These are phyloP conservation scores for Zoysia pacifica DNA, from an alignment of 176 grass and related monocot genomes.

Conservation along the genomic window DNA sequence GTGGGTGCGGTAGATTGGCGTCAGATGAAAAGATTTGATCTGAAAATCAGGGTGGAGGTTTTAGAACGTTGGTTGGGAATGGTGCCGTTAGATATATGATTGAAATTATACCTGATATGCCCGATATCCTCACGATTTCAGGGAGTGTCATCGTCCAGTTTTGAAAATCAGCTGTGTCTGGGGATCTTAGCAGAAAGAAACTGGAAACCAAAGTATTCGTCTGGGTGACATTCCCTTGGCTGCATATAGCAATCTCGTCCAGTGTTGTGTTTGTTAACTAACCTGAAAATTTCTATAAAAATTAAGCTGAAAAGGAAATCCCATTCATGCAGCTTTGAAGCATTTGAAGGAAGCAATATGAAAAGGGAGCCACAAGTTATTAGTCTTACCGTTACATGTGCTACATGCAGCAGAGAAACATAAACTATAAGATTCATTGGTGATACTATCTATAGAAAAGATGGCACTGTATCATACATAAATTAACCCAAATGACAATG, in stretches of 20 bases:
- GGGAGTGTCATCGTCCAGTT: no score
- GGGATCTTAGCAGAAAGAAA: neutral
- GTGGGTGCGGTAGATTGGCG: neutral
- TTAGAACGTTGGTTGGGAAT: neutral
- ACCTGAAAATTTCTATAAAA: no score
- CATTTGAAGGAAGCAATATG: conserved; percentile 37
- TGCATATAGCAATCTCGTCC: conserved; percentile 66
- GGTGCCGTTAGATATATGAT: neutral
- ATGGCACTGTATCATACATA: neutral
- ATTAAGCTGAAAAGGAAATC: conserved; percentile 83
- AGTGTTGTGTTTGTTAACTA: conserved; percentile 53
- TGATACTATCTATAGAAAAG: neutral
- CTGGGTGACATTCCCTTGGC: conserved; percentile 53
- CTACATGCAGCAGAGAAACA: neutral
- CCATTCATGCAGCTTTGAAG: conserved; percentile 55
- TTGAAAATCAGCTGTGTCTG: neutral
- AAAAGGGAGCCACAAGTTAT: neutral
- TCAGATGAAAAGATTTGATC: neutral
- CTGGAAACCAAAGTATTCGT: conserved; percentile 23
- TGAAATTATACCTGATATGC: neutral
- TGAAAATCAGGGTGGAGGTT: neutral
- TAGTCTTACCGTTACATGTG: neutral
- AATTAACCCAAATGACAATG: neutral
- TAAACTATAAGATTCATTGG: neutral
- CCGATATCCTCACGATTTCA: no score